These are phyloP conservation scores for Trapa bicornis DNA, from an alignment of 345 rosid genomes.

Conservation along the genomic window DNA sequence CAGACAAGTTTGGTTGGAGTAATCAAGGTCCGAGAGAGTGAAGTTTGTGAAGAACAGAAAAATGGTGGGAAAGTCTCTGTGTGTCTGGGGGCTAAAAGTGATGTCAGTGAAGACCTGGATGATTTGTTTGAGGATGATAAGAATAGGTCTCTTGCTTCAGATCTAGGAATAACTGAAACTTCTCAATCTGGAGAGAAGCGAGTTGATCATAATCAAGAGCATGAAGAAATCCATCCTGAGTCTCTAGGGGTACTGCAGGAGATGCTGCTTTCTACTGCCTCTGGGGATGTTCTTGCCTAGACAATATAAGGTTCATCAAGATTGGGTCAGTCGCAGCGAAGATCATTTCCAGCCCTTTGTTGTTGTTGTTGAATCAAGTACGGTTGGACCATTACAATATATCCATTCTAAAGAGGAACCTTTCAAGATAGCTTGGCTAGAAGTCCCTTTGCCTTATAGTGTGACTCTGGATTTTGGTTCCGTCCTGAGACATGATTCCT, in stretches of 20 bases:
- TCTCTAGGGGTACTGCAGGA: constrained; percentile 1
- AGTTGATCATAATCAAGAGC: not conserved
- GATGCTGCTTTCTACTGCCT: not conserved
- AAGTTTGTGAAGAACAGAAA: not conserved
- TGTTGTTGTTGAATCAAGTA: not conserved
- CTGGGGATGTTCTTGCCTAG: not conserved
- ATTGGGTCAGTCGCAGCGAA: not conserved
- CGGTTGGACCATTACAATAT: not conserved
- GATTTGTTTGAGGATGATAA: not conserved
- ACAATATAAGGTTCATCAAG: not conserved
- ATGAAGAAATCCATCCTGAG: constrained; percentile 2
- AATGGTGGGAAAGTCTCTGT: not conserved
- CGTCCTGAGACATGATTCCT: not conserved
- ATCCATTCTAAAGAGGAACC: not conserved
- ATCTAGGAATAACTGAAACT: constrained; percentile 43
- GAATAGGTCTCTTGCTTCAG: constrained; percentile 16
- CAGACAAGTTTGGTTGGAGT: not conserved
- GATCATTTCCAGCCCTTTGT: not conserved
- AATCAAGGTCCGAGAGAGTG: not conserved
- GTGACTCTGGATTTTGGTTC: not conserved
- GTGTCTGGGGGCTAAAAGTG: not conserved
- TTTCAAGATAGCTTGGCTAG: not conserved
- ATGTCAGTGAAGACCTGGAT: constrained; percentile 3
- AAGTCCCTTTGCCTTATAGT: not conserved
- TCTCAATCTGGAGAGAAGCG: constrained; percentile 20